Evolutionary conservation across 441 rosid genomes (phyloP), one percentile per base, ranked within the genome.

Genomic region (California macrophylla): DNA sequence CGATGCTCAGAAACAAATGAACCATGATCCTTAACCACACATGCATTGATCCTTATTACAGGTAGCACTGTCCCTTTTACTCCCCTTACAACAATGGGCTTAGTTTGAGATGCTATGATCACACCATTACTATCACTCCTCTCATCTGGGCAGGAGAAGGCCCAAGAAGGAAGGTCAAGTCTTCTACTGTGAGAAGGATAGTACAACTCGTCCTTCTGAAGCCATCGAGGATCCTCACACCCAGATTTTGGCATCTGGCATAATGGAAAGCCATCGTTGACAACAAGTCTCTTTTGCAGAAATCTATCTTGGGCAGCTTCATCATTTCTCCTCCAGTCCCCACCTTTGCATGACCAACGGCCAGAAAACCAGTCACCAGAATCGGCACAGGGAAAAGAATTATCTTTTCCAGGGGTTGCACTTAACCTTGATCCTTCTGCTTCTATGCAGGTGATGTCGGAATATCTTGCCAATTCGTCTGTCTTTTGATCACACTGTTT

Each of bases 101-200:
- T 89, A 40, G 69, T 76, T 72, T 78, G 91, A 74, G 73, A 36
- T 36, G 76, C 34, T 68, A 72, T 82, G 76, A 75, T 69, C 21
- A 67, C 69, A 72, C 75, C 79, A 74, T 69, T 78, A 68, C 76
- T 69, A 71, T 87, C 92, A 74, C 68, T 89, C 77, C 86, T 87
- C 77, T 95, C 99, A 71, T 95, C 97, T 30, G 80, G 66, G 75
- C 79, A 79, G 38, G 90, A 87, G 80, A 88, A 91, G 28, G 96
- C 92, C 98, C 99, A 95, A 61, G 86, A 82, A 76, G 97, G 97
- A 69, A 95, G 94, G 74, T 95, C 99, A 82, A 95, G 97, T 85
- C 86, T 86, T 81, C 78, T 83, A 84, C 85, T 81, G 38, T 82
- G 87, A 67, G 88, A 83, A 77, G 97, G 96, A 80, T 77, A 68